Evolutionary conservation across 75 land plant species (phyloP).

Genomic region (Chamaecyparis obtusa): DNA sequence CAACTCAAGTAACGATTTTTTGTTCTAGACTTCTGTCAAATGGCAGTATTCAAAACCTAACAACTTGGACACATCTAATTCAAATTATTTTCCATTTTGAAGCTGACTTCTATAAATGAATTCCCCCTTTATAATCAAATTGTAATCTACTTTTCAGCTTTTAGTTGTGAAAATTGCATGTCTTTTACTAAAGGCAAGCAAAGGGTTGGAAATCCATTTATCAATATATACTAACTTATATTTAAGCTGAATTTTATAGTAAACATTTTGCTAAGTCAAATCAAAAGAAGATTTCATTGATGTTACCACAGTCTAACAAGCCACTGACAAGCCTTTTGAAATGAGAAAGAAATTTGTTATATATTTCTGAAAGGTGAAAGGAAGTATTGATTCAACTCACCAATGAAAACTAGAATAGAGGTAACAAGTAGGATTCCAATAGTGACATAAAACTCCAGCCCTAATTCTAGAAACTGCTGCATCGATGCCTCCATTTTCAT

Average conservation of each 20-base stretch:
- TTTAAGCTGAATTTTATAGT: background rate
- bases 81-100: background rate
- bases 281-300: background rate
- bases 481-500: background rate
- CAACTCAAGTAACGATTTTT: background rate
- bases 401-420: background rate
- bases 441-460: conserved; percentile 1
- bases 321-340: background rate
- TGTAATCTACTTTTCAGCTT: background rate
- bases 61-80: background rate
- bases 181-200: background rate
- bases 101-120: background rate
- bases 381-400: background rate
- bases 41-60: background rate
- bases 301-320: background rate
- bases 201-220: background rate
- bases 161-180: background rate
- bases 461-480: background rate
- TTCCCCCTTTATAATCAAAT: background rate
- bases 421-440: background rate
- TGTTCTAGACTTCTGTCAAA: background rate
- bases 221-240: background rate
- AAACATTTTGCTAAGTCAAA: background rate
- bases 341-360: background rate
- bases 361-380: background rate